phyloP scores from a whole-genome alignment of 176 grass and related monocot species.

The Chrysopogon serrulatus region DNA sequence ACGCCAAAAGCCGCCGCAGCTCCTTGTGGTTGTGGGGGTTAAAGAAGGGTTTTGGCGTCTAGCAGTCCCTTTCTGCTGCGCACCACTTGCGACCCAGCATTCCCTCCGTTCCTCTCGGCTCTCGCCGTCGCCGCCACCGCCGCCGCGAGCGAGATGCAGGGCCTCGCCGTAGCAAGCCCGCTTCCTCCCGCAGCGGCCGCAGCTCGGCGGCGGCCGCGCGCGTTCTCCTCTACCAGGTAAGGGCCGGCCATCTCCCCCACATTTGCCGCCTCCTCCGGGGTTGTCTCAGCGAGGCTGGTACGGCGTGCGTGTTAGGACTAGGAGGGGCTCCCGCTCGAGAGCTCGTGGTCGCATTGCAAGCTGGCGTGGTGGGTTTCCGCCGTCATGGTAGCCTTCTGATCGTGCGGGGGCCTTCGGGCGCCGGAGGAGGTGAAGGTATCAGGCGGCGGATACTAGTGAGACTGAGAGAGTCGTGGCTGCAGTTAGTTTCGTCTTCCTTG shows the following conservation, averaged over 20 bases:
- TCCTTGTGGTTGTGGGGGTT: not conserved
- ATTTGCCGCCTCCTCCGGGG: not conserved
- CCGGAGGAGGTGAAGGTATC: not conserved
- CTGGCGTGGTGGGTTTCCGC: not conserved
- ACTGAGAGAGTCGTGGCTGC: not conserved
- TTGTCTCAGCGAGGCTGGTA: not conserved
- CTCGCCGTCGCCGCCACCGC: conserved; percentile 21
- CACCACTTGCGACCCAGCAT: not conserved
- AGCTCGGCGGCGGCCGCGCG: not conserved
- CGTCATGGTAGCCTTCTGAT: not conserved
- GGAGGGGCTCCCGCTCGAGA: not conserved
- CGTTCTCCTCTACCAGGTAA: conserved; percentile 11
- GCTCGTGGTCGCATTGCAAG: not conserved
- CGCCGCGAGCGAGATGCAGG: conserved; percentile 46
- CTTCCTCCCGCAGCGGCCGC: not conserved
- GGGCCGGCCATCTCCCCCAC: not conserved
- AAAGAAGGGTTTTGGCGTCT: conserved; percentile 40
- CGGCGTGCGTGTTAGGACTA: not conserved
- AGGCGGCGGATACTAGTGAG: not conserved
- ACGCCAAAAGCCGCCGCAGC: not conserved
- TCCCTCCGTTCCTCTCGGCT: not conserved
- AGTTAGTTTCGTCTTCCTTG: not conserved
- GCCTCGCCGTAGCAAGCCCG: conserved; percentile 37
- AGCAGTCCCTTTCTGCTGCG: not conserved
- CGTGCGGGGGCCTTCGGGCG: not conserved